Evolutionary conservation across 768 basidiomycete genomes (phyloP), one percentile per base, ranked within the genome.

Genomic region (Pisolithus marmoratus): DNA sequence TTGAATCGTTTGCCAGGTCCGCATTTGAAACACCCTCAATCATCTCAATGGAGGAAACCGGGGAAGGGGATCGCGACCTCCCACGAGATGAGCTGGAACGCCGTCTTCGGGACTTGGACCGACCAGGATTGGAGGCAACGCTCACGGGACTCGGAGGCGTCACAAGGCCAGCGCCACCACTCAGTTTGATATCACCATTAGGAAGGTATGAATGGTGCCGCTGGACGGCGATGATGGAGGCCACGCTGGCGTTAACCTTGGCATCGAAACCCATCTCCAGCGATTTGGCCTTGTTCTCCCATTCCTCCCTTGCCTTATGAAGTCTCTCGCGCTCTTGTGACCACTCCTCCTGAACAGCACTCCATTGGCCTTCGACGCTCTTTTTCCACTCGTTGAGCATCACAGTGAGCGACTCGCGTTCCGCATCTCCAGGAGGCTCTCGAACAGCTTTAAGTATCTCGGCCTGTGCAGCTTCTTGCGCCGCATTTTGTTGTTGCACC

Each of bases 321-420:
- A 96, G 74, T 19, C 90, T 75, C 54, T 86, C 85, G 4, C 92
- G 76, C 67, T 96, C 94, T 36, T 79, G 74, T 2, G 76, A 77
- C 92, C 92, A 96, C 50, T 88, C 87, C 57, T 90, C 85, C 59
- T 85, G 81, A 29, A 94, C 84, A 26, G 68, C 71, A 34, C 72
- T 78, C 90, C 90, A 94, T 46, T 84, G 81, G 8, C 84, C 86
- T 59, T 94, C 91, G 22, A 94, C 82, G 11, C 72, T 74, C 60
- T 81, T 83, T 65, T 85, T 87, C 89, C 90, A 94, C 38, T 84
- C 81, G 19, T 73, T 69, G 27, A 87, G 70, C 64, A 84, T 75
- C 20, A 73, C 70, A 12, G 75, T 79, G 38, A 84, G 64, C 0
- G 76, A 75, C 31, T 80, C 79, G 12, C 70, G 73, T 50, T 80